These are phyloP conservation scores for Verticillium tricorpus DNA, from an alignment of 2,329 filamentous ascomycete species.

Conservation along the genomic window DNA sequence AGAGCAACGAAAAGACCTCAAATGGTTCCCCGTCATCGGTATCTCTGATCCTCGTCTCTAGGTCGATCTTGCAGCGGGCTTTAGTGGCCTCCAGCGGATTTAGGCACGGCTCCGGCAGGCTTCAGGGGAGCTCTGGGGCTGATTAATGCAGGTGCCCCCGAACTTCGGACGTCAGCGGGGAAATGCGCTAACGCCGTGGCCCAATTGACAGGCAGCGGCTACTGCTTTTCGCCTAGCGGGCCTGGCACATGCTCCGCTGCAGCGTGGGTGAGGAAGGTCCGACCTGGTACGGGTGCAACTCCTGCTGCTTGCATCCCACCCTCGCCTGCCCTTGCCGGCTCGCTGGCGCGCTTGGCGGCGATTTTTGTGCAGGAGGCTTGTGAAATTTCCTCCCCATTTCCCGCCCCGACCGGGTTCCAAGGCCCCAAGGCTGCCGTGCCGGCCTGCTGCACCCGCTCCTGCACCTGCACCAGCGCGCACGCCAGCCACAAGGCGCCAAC, in stretches of 20 bases:
- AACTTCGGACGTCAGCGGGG: not conserved
- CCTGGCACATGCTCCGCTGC: not conserved
- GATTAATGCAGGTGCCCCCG: not conserved
- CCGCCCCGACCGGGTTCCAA: not conserved
- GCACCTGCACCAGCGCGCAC: not conserved
- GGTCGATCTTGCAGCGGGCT: not conserved
- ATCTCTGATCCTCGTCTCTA: not conserved
- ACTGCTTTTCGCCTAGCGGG: not conserved
- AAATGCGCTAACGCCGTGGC: not conserved
- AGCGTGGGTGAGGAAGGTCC: not conserved
- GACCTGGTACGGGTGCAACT: not conserved
- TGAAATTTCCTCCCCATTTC: constrained; percentile 1
- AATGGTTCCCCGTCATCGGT: not conserved
- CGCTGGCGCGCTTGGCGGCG: not conserved
- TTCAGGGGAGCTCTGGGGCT: not conserved
- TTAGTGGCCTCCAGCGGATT: not conserved
- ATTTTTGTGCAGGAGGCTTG: not conserved
- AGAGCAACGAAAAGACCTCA: not conserved
- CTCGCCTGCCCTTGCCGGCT: not conserved
- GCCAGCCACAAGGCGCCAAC: not conserved
- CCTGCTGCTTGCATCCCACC: not conserved
- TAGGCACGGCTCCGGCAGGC: not conserved
- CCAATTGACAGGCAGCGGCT: not conserved
- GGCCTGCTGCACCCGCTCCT: not conserved
- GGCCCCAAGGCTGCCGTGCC: not conserved